phyloP scores from a whole-genome alignment of 2,329 filamentous ascomycete genomes.

The Capronia americana region DNA sequence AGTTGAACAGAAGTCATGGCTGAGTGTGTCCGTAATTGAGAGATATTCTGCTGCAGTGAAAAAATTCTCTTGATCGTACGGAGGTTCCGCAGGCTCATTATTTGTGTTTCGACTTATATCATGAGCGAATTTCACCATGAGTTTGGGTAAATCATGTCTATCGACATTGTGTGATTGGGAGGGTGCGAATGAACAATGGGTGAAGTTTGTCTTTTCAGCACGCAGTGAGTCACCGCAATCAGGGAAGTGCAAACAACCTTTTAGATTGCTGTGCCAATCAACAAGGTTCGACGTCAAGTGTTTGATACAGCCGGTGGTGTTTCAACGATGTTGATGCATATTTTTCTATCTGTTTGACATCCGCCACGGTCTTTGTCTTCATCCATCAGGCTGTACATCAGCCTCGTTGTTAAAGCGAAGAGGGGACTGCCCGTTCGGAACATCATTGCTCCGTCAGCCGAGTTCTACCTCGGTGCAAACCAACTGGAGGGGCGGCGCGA shows the following conservation, averaged over 20 bases:
- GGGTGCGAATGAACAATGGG: not conserved
- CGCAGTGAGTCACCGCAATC: slow-evolving; percentile 1
- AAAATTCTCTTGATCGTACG: not conserved
- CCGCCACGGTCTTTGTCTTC: not conserved
- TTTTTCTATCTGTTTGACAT: slow-evolving; percentile 3
- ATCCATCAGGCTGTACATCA: slow-evolving; percentile 16
- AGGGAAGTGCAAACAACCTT: not conserved
- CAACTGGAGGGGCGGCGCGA: not conserved
- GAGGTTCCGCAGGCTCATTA: slow-evolving; percentile 16
- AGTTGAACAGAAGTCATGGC: slow-evolving; percentile 30
- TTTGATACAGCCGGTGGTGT: not conserved
- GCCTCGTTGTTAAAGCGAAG: not conserved
- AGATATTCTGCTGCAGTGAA: not conserved
- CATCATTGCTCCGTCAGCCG: slow-evolving; percentile 5
- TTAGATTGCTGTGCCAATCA: not conserved
- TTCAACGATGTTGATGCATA: not conserved
- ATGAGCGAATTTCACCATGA: not conserved
- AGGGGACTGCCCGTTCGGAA: not conserved
- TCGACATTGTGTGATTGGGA: not conserved
- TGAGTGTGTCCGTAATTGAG: not conserved
- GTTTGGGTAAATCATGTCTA: not conserved
- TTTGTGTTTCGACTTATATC: not conserved
- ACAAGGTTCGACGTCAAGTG: not conserved
- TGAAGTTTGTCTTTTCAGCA: not conserved
- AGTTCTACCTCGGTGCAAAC: slow-evolving; percentile 13